phyloP scores from a whole-genome alignment of 116 monocot genomes.

The Papilionanthe hybrid region DNA sequence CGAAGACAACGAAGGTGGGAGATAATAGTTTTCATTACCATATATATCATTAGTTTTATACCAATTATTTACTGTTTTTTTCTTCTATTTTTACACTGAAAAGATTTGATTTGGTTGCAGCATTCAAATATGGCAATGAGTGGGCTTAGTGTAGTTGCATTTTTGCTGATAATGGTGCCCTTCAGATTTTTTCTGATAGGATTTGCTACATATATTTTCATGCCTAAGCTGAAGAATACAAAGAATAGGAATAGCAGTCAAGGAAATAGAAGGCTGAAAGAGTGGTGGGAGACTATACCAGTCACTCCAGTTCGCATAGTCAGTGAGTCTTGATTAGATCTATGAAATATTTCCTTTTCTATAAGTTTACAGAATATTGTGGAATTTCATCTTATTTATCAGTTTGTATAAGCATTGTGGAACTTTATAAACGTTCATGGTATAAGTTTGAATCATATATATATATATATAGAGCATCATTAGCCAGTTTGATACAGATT shows the following conservation, averaged over 20 bases:
- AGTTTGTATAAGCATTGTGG: no score
- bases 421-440: no score
- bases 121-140: constrained; percentile 50
- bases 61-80: background rate
- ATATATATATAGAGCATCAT: no score
- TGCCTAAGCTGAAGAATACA: constrained; percentile 9
- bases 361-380: no score
- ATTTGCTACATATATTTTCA: constrained; percentile 17
- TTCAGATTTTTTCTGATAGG: constrained; percentile 61
- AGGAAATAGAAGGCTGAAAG: constrained; percentile 53
- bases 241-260: constrained; percentile 17
- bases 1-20: constrained; percentile 26
- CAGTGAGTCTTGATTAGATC: background rate
- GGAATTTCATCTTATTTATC: no score
- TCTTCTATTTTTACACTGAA: background rate
- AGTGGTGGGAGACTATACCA: constrained; percentile 92
- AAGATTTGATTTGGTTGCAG: constrained; percentile 29
- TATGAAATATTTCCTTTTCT: no score
- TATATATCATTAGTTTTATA: background rate
- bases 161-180: constrained; percentile 37
- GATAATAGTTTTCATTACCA: background rate
- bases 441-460: no score
- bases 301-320: constrained; percentile 43
- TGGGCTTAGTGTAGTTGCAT: constrained; percentile 34
- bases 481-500: no score